phyloP scores from a whole-genome alignment of 2,329 filamentous ascomycete genomes.

The Fusarium albosuccineum region DNA sequence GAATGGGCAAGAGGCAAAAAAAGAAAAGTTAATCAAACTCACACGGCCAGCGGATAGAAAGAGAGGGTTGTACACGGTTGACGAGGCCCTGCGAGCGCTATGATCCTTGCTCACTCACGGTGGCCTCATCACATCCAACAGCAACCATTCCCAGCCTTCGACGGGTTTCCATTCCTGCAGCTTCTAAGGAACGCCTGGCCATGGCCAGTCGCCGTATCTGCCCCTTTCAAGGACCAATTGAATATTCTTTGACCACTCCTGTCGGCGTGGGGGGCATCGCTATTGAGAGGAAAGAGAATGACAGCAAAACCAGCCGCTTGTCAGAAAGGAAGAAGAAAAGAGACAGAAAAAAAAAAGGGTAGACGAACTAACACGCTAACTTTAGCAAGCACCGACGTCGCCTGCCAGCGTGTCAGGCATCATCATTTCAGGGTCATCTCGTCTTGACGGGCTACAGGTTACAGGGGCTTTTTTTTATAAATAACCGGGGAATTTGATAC shows the following conservation, averaged over 20 bases:
- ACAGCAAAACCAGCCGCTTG: conserved; percentile 20
- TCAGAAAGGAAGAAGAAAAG: conserved; percentile 31
- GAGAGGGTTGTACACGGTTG: conserved; percentile 16
- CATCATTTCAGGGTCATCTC: conserved; percentile 23
- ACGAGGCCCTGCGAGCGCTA: background rate
- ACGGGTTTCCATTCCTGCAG: conserved; percentile 9
- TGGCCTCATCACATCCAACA: conserved; percentile 38
- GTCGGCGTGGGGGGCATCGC: conserved; percentile 16
- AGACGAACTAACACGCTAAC: background rate
- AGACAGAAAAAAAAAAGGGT: conserved; percentile 26
- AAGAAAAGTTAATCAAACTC: conserved; percentile 31
- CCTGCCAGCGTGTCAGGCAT: conserved; percentile 7
- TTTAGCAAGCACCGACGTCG: background rate
- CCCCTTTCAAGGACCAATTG: background rate
- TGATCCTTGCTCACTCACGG: conserved; percentile 17
- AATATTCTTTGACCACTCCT: conserved; percentile 21
- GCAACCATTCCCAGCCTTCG: background rate
- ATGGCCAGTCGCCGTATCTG: conserved; percentile 14
- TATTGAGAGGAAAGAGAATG: background rate
- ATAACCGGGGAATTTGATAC: no score
- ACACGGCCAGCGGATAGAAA: conserved; percentile 15
- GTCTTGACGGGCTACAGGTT: conserved; percentile 21
- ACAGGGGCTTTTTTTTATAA: no score
- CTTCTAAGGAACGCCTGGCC: conserved; percentile 25
- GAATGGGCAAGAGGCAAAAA: background rate